Evolutionary conservation across 371 early-diverging fungal species (phyloP), one percentile per base, ranked within the genome.

Genomic region (Mucor lusitanicus): DNA sequence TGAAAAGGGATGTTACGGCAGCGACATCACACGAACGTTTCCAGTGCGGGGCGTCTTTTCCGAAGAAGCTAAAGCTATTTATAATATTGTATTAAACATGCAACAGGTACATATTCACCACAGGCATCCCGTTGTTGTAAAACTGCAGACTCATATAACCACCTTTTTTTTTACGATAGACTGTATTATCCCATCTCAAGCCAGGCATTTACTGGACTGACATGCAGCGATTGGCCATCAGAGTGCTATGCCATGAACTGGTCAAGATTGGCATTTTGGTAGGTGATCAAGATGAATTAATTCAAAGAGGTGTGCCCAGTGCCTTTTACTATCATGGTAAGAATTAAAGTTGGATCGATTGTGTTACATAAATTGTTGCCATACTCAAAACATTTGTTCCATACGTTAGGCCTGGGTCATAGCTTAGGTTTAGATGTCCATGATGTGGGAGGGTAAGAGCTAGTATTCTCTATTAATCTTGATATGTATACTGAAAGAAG

Each of bases 281-380:
- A 15, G 95, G 91, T 68, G 72, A 77, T 17, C 64, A 83, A 19
- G 90, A 91, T 9, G 87, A 87, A 57, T 71, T 94, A 40, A 59
- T 91, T 30, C 79, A 77, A n/a, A 67, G 87, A 67, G 85, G 87
- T 57, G 76, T 94, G 17, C 87, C 88, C 6, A 87, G 86, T 8
- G 85, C 91, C 50, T 95, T 95, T 78, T 93, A 92, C 84, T 95
- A 94, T 17, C 96, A 97, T 65, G 95, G 97, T 77, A 75, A 61
- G 57, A 39, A 23, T 50, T 44, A 48, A 35, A 46, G 42, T 54
- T 32, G 3, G 12, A 40, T 9, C 60, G 30, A 30, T 55, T 59
- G 32, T 39, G 28, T 12, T 7, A 59, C 37, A 23, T 23, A 25
- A 37, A n/a, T n/a, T 42, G 11, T 53, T 40, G n/a, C 50, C n/a